Conservation (phyloP, 2,329 filamentous ascomycete genomes). For the Colletotrichum spaethianum region DNA sequence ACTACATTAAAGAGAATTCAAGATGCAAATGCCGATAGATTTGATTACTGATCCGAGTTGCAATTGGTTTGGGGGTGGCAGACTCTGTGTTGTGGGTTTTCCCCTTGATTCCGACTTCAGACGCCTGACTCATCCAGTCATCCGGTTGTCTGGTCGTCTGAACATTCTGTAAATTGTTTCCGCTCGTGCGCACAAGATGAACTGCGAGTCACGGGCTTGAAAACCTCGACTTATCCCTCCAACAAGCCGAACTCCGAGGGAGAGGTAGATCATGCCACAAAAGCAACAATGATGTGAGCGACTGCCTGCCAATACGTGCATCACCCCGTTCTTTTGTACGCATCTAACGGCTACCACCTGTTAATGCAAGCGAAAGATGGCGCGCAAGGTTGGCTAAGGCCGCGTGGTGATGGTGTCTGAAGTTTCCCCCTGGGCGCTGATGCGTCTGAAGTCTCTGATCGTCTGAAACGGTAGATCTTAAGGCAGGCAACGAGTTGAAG, state of each 20-base stretch:
- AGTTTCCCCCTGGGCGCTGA: conserved; percentile 17
- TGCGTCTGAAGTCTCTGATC: conserved; percentile 39
- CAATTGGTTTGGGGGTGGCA: background rate
- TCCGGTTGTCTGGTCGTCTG: conserved; percentile 9
- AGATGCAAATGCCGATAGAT: background rate
- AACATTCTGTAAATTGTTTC: background rate
- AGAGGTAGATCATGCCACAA: conserved; percentile 15
- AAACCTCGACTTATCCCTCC: background rate
- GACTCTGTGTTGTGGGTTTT: background rate
- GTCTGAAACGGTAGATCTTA: conserved; percentile 37
- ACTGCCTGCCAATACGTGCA: conserved; percentile 5
- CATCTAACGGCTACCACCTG: background rate
- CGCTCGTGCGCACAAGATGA: background rate
- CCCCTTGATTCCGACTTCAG: background rate
- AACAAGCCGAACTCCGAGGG: conserved; percentile 20
- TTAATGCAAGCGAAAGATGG: conserved; percentile 11
- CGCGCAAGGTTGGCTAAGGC: conserved; percentile 22
- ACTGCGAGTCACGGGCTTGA: background rate
- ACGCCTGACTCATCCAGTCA: background rate
- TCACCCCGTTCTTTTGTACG: background rate
- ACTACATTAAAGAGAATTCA: no score
- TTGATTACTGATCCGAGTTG: background rate
- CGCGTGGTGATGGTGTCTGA: conserved; percentile 20
- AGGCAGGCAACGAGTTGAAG: background rate
- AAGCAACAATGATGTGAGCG: background rate